These are phyloP conservation scores for Yarrowia hollandica DNA, from an alignment of 805 yeast species.

Conservation along the genomic window DNA sequence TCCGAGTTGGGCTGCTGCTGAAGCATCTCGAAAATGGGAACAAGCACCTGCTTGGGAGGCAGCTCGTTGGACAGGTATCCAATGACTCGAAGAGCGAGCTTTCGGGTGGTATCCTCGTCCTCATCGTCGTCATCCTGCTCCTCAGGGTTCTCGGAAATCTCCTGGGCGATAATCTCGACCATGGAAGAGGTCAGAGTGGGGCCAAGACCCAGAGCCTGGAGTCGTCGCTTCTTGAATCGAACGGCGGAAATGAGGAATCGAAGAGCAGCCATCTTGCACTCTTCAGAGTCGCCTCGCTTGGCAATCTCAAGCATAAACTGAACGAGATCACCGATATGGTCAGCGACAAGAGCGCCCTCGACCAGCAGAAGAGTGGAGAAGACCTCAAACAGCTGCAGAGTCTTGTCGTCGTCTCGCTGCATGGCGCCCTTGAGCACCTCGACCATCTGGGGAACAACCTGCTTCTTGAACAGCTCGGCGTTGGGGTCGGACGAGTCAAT, in stretches of 20 bases:
- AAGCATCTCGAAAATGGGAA: constrained; percentile 69
- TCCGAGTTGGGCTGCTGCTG: constrained; percentile 52
- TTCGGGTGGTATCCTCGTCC: constrained; percentile 79
- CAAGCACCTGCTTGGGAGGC: constrained; percentile 90
- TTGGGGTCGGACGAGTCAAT: constrained; percentile 56
- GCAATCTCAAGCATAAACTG: constrained; percentile 65
- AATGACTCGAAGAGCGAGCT: constrained; percentile 76
- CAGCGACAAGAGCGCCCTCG: constrained; percentile 78
- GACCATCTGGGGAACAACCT: constrained; percentile 75
- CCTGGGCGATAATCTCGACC: constrained; percentile 74
- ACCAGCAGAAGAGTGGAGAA: constrained; percentile 75
- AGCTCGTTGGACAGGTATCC: constrained; percentile 76
- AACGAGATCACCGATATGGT: constrained; percentile 65
- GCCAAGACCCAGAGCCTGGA: constrained; percentile 79
- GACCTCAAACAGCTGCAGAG: constrained; percentile 76
- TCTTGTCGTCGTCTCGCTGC: constrained; percentile 67
- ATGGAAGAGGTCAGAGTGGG: constrained; percentile 74
- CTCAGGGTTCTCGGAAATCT: constrained; percentile 69
- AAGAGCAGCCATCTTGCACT: constrained; percentile 76
- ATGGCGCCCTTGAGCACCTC: constrained; percentile 75
- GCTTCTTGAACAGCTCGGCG: constrained; percentile 54
- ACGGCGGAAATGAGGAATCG: constrained; percentile 80
- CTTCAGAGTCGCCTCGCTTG: constrained; percentile 67
- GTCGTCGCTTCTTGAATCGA: constrained; percentile 76
- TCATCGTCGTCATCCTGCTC: constrained; percentile 91